These are phyloP conservation scores for Xylaria sp. DNA, from an alignment of 2,329 filamentous ascomycete genomes.

Conservation along the genomic window DNA sequence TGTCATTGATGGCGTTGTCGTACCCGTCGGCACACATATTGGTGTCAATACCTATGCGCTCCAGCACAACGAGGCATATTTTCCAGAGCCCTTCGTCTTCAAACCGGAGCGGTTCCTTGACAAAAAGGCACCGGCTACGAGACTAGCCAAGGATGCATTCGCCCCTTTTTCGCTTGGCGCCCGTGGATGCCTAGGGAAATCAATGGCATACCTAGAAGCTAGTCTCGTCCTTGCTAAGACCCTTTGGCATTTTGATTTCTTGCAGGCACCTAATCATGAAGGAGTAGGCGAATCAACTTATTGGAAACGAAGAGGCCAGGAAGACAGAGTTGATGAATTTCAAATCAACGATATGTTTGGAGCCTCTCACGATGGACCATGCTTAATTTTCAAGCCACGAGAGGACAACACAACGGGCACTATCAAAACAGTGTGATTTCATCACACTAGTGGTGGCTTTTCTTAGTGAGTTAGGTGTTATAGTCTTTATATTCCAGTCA, in stretches of 20 bases:
- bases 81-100: conserved; percentile 22
- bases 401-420: background rate
- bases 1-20: conserved; percentile 19
- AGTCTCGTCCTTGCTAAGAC: conserved; percentile 17
- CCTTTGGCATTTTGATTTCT: conserved; percentile 26
- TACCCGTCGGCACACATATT: conserved; percentile 22
- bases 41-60: conserved; percentile 30
- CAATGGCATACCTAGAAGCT: conserved; percentile 22
- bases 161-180: conserved; percentile 22
- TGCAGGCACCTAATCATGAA: conserved; percentile 2
- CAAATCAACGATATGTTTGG: conserved; percentile 14
- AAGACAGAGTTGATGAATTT: conserved; percentile 1
- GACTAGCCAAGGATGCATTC: conserved; percentile 14
- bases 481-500: too few relatives aligned
- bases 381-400: conserved; percentile 3
- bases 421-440: too few relatives aligned
- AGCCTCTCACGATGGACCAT: conserved; percentile 6
- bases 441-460: background rate
- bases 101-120: conserved; percentile 25
- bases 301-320: background rate
- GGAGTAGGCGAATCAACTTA: conserved; percentile 1
- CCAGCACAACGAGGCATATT: conserved; percentile 25
- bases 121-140: background rate
- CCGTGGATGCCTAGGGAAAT: conserved; percentile 16
- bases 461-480: too few relatives aligned